Evolutionary conservation across 192 early-diverging fungal species (phyloP).

Genomic region (Irineochytrium annulatum): DNA sequence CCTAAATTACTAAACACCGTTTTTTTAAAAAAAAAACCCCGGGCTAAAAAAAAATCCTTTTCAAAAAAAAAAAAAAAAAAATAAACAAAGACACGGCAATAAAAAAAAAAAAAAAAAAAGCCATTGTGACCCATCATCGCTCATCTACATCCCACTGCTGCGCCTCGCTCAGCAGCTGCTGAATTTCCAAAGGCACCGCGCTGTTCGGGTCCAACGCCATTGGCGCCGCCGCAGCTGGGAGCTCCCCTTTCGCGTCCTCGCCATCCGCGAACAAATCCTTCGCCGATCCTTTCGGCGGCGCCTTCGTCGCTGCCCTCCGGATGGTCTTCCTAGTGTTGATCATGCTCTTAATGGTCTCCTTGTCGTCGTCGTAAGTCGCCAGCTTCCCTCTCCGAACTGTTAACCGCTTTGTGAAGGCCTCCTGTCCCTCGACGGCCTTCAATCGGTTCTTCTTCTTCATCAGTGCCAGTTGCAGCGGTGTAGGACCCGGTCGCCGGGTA

Average conservation of each 20-base stretch:
- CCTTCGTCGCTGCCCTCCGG: neutral
- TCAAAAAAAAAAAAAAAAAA: too few relatives aligned
- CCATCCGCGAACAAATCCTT: conserved; percentile 9
- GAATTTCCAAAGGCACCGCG: neutral
- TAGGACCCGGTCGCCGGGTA: conserved; percentile 4
- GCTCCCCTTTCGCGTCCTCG: conserved; percentile 28
- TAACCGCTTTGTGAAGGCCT: conserved; percentile 20
- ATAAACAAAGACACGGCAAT: too few relatives aligned
- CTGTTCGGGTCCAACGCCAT: neutral
- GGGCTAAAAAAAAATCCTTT: too few relatives aligned
- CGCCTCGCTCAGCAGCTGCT: neutral
- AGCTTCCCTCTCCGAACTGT: conserved; percentile 20
- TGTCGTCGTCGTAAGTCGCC: neutral
- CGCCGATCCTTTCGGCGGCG: neutral
- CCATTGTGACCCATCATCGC: too few relatives aligned
- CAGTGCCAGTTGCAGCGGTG: conserved; percentile 15
- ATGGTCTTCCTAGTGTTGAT: neutral
- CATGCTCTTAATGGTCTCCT: neutral
- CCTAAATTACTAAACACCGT: too few relatives aligned
- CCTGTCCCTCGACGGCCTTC: conserved; percentile 28
- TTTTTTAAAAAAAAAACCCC: too few relatives aligned
- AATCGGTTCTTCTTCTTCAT: conserved; percentile 13
- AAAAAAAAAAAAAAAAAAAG: too few relatives aligned
- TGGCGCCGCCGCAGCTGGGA: neutral
- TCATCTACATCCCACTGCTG: conserved; percentile 1